phyloP scores from a whole-genome alignment of 768 basidiomycete genomes.

The Amylocystis lapponica region DNA sequence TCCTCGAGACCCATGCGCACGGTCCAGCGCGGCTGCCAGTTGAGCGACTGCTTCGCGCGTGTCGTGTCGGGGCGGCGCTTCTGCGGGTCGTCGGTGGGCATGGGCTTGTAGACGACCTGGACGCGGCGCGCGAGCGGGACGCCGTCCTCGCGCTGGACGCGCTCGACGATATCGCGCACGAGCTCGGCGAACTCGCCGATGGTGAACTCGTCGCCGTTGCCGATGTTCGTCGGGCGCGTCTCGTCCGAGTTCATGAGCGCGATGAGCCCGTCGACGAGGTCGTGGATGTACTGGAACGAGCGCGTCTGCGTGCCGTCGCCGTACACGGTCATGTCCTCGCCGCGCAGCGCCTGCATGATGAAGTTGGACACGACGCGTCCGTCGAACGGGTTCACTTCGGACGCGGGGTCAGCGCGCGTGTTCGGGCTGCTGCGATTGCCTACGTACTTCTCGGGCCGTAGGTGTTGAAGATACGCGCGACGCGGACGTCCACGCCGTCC shows the following conservation, averaged over 20 bases:
- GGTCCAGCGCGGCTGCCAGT: conserved; percentile 92
- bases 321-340: conserved; percentile 96
- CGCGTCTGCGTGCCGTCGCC: conserved; percentile 92
- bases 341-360: conserved; percentile 93
- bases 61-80: conserved; percentile 90
- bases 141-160: conserved; percentile 85
- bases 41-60: conserved; percentile 74
- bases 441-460: conserved; percentile 45
- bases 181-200: conserved; percentile 92
- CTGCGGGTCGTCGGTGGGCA: conserved; percentile 93
- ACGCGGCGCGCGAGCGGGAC: conserved; percentile 43
- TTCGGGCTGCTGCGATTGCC: background rate
- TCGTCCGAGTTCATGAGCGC: conserved; percentile 94
- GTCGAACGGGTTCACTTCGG: conserved; percentile 87
- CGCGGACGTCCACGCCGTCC: conserved; percentile 92
- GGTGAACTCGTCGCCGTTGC: conserved; percentile 92
- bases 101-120: conserved; percentile 70
- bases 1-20: conserved; percentile 92
- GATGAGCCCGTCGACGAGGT: conserved; percentile 91
- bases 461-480: conserved; percentile 98
- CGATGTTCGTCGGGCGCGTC: conserved; percentile 93
- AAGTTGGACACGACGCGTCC: conserved; percentile 99
- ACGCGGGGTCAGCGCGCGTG: background rate
- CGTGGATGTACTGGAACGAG: conserved; percentile 98
- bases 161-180: conserved; percentile 88